Conservation (phyloP, 371 early-diverging fungal genomes). For the Rhizopus microsporus region DNA sequence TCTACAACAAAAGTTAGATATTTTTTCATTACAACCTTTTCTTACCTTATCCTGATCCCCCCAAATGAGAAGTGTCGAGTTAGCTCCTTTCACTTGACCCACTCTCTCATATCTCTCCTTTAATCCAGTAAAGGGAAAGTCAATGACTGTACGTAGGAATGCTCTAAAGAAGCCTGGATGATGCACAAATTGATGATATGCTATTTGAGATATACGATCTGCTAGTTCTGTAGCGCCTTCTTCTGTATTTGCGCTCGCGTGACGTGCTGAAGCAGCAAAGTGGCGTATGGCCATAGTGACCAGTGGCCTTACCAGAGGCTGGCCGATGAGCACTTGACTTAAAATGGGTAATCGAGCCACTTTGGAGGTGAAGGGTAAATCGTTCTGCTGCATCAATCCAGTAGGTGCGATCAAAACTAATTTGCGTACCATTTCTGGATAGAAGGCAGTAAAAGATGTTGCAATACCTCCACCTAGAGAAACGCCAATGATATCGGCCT, state of each 20-base stretch:
- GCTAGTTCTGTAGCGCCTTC: slow-evolving; percentile 1
- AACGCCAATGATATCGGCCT: slow-evolving; percentile 45
- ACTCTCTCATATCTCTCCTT: slow-evolving; percentile 34
- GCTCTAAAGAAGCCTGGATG: slow-evolving; percentile 54
- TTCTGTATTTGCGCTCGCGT: slow-evolving; percentile 2
- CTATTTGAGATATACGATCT: slow-evolving; percentile 8
- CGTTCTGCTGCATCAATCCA: slow-evolving; percentile 42
- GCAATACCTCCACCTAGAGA: slow-evolving; percentile 59
- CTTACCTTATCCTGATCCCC: slow-evolving; percentile 49
- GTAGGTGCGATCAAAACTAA: slow-evolving; percentile 58
- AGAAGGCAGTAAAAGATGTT: slow-evolving; percentile 50
- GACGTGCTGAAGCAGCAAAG: slow-evolving; percentile 6
- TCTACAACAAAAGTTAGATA: slow-evolving; percentile 19
- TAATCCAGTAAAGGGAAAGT: slow-evolving; percentile 41
- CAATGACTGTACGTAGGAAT: slow-evolving; percentile 39
- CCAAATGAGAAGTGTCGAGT: slow-evolving; percentile 43
- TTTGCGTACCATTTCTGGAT: slow-evolving; percentile 51
- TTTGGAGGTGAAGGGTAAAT: slow-evolving; percentile 34
- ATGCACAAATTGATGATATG: slow-evolving; percentile 36
- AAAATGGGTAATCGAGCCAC: slow-evolving; percentile 19
- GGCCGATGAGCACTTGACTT: slow-evolving; percentile 14
- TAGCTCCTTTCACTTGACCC: slow-evolving; percentile 23
- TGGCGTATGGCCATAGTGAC: not conserved
- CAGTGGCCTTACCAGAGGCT: slow-evolving; percentile 22
- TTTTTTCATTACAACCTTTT: not conserved